These are phyloP conservation scores for Theobroma cacao DNA, from an alignment of 345 rosid genomes.

Conservation along the genomic window DNA sequence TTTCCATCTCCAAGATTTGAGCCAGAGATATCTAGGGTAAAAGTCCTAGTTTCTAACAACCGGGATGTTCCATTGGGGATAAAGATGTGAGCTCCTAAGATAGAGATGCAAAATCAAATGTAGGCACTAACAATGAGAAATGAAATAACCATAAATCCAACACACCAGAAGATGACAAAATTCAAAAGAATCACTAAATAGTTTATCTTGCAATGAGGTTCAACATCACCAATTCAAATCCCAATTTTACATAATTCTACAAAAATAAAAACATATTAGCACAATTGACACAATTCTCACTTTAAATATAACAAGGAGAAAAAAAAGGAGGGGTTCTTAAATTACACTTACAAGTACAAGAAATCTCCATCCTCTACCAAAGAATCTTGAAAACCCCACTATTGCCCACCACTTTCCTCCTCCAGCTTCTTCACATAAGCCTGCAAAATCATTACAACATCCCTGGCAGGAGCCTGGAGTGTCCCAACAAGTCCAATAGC, in stretches of 20 bases:
- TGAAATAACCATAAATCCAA: background rate
- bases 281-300: background rate
- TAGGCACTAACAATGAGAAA: background rate
- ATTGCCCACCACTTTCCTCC: conserved; percentile 62
- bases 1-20: background rate
- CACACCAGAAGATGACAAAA: background rate
- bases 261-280: background rate
- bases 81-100: too few relatives aligned
- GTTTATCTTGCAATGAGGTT: background rate
- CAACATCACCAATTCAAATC: conserved; percentile 2
- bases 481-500: conserved; percentile 74
- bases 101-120: background rate
- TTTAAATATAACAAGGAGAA: background rate
- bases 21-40: background rate
- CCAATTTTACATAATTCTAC: conserved; percentile 7
- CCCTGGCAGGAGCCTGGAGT: conserved; percentile 86
- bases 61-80: too few relatives aligned
- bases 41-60: background rate
- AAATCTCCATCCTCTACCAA: conserved; percentile 1
- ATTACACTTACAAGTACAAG: conserved; percentile 22
- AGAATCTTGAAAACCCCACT: conserved; percentile 4
- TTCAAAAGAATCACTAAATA: background rate
- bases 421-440: conserved; percentile 91
- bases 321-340: background rate
- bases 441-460: conserved; percentile 71